These are phyloP conservation scores for Coemansia sp. DNA, from an alignment of 192 early-diverging fungal genomes.

Conservation along the genomic window DNA sequence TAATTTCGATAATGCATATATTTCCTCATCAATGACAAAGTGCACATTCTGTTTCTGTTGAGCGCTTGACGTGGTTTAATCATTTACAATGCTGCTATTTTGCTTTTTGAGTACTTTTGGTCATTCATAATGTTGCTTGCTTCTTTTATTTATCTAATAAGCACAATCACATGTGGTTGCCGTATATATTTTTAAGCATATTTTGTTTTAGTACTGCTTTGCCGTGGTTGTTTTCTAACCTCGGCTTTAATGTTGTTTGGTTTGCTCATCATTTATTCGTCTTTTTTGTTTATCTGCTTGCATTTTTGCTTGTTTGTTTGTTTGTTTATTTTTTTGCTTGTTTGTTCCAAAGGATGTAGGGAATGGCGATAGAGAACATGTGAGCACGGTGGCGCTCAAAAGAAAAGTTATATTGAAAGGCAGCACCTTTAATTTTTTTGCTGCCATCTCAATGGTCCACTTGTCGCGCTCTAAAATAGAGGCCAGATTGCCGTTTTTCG, in stretches of 20 bases:
- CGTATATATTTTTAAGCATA: background rate
- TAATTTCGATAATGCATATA: background rate
- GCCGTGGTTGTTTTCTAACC: background rate
- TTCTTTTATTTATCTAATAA: background rate
- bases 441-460: background rate
- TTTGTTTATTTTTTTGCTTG: background rate
- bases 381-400: conserved; percentile 23
- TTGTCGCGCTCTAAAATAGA: conserved; percentile 5
- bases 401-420: conserved; percentile 27
- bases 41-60: background rate
- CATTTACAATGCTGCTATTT: background rate
- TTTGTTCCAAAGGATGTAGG: background rate
- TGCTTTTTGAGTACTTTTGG: background rate
- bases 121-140: background rate
- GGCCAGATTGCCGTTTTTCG: background rate
- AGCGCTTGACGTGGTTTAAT: background rate
- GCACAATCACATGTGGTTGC: conserved; percentile 6
- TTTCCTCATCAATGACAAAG: background rate
- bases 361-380: conserved; percentile 1
- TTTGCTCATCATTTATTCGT: no score
- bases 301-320: background rate
- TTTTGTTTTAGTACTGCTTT: background rate
- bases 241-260: background rate
- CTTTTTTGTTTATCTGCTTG: no score
- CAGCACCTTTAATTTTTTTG: background rate